Conservation (phyloP, 495 filamentous ascomycete genomes). For the Talaromyces wortmannii region DNA sequence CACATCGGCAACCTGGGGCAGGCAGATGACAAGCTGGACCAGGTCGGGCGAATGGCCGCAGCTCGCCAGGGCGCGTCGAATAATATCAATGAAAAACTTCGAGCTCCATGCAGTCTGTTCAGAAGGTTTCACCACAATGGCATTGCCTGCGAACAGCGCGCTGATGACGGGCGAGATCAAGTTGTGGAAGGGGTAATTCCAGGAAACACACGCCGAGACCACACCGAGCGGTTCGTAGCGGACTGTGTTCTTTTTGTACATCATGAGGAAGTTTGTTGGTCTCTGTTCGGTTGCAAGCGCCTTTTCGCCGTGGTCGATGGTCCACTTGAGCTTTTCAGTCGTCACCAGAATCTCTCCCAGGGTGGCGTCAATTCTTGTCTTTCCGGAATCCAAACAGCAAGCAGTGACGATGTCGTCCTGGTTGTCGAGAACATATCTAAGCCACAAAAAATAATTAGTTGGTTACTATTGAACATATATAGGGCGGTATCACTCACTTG, state of each 20-base stretch:
- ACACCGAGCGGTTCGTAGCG: constrained; percentile 89
- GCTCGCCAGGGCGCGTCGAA: constrained; percentile 66
- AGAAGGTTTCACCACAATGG: constrained; percentile 82
- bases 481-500: constrained; percentile 40
- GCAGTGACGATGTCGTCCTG: constrained; percentile 80
- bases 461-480: background rate
- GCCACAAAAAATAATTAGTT: background rate
- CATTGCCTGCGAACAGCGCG: constrained; percentile 88
- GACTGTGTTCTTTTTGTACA: constrained; percentile 91
- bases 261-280: constrained; percentile 84
- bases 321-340: constrained; percentile 90
- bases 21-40: constrained; percentile 79
- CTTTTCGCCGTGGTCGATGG: constrained; percentile 82
- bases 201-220: constrained; percentile 86
- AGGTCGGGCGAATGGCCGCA: constrained; percentile 81
- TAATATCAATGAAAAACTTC: constrained; percentile 70
- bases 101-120: constrained; percentile 92
- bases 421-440: constrained; percentile 73
- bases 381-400: constrained; percentile 93
- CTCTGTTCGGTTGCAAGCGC: constrained; percentile 65
- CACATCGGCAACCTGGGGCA: constrained; percentile 72
- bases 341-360: constrained; percentile 94
- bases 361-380: constrained; percentile 88
- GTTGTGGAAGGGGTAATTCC: constrained; percentile 98
- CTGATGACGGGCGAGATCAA: constrained; percentile 86